phyloP scores from a whole-genome alignment of 805 yeast species.

The Lipomyces sp. region DNA sequence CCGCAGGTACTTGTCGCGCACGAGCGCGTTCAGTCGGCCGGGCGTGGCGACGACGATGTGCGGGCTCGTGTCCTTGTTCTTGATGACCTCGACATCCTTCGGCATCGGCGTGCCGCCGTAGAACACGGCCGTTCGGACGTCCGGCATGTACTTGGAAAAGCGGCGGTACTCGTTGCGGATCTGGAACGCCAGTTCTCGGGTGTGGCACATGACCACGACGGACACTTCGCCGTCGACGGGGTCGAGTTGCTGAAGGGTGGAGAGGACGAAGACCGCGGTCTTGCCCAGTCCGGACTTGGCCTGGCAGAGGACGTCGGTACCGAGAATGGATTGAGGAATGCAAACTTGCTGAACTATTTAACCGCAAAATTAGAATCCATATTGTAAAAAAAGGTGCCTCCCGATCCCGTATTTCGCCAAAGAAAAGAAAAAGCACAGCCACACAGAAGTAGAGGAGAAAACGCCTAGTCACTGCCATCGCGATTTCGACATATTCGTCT shows the following conservation, averaged over 20 bases:
- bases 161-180: conserved; percentile 95
- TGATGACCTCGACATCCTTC: conserved; percentile 81
- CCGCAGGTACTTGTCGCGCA: conserved; percentile 84
- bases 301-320: conserved; percentile 97
- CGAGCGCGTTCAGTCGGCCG: conserved; percentile 92
- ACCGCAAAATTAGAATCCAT: background rate
- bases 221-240: conserved; percentile 97
- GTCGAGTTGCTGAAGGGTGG: conserved; percentile 94
- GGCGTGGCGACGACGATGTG: conserved; percentile 98
- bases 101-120: conserved; percentile 91
- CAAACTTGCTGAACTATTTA: conserved; percentile 88
- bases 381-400: background rate
- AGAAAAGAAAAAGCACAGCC: background rate
- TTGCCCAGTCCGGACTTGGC: conserved; percentile 99
- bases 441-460: background rate
- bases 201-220: conserved; percentile 92
- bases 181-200: conserved; percentile 98
- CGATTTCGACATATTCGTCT: too few species aligned
- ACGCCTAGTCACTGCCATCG: too few species aligned
- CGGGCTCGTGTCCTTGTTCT: conserved; percentile 90
- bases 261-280: conserved; percentile 94
- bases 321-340: conserved; percentile 96
- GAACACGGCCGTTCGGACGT: conserved; percentile 92
- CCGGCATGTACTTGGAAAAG: conserved; percentile 98
- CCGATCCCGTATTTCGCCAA: background rate